Percentiles rank a stretch among this genome's conserved stretches.
These are phyloP conservation scores for Lentinula novae-zelandiae DNA, from an alignment of 1,284 basidiomycete genomes.

Conservation along the genomic window DNA sequence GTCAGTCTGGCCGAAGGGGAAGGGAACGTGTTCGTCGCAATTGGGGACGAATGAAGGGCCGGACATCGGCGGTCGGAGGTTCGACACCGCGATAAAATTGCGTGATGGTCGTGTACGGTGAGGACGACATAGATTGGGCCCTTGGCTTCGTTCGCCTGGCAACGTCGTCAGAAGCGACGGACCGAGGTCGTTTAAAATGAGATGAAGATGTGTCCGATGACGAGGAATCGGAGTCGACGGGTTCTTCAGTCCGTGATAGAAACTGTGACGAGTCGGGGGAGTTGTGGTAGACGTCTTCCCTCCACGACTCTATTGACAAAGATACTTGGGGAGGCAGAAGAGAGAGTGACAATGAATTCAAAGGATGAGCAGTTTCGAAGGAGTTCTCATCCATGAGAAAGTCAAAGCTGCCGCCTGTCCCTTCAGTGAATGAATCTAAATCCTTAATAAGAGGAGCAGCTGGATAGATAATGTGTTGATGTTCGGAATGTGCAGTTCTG, in stretches of 20 bases:
- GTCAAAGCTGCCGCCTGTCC: constrained; percentile 48
- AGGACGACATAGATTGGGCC: constrained; percentile 4
- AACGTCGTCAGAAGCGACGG: constrained; percentile 15
- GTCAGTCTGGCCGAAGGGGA: constrained; percentile 11
- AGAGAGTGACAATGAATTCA: constrained; percentile 24
- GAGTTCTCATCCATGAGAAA: constrained; percentile 37
- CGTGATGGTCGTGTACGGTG: neutral
- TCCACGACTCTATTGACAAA: constrained; percentile 26
- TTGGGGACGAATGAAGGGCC: constrained; percentile 1
- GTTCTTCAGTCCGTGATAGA: constrained; percentile 5
- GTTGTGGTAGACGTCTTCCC: constrained; percentile 21
- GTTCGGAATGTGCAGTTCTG: constrained; percentile 3
- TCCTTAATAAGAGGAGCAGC: constrained; percentile 46
- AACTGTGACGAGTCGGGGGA: constrained; percentile 16
- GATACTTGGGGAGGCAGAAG: constrained; percentile 20
- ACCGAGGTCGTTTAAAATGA: constrained; percentile 16
- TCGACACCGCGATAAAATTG: neutral
- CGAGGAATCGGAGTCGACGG: constrained; percentile 7
- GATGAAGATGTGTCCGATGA: constrained; percentile 7
- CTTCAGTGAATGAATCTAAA: constrained; percentile 52
- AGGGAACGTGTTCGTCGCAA: constrained; percentile 12
- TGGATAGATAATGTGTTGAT: constrained; percentile 21
- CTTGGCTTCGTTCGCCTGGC: constrained; percentile 11
- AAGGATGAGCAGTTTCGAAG: constrained; percentile 20
- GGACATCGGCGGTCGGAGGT: neutral